phyloP scores from a whole-genome alignment of 805 yeast species.

The Wickerhamomyces strasburgensis region DNA sequence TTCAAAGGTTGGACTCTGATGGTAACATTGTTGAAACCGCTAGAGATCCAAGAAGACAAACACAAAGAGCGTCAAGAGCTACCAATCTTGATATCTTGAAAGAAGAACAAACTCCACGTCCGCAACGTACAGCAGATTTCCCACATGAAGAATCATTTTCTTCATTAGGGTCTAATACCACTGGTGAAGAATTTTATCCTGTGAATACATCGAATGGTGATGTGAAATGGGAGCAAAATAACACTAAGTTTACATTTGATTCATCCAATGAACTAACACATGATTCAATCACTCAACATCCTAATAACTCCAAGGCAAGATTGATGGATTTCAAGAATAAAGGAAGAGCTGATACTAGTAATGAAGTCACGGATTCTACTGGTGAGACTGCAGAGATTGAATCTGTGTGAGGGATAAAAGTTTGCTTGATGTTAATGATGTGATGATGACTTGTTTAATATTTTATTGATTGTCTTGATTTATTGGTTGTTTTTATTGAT shows the following conservation, averaged over 20 bases:
- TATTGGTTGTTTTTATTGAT: no score
- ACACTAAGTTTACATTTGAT: slow-evolving; percentile 27
- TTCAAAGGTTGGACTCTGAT: slow-evolving; percentile 25
- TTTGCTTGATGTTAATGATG: no score
- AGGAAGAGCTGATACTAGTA: slow-evolving; percentile 30
- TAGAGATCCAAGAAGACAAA: slow-evolving; percentile 6
- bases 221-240: slow-evolving; percentile 20
- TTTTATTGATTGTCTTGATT: no score
- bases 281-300: slow-evolving; percentile 22
- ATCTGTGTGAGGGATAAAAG: slow-evolving; percentile 10
- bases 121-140: slow-evolving; percentile 2
- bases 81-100: slow-evolving; percentile 22
- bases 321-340: slow-evolving; percentile 31
- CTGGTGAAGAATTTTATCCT: slow-evolving; percentile 26
- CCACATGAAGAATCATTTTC: slow-evolving; percentile 20
- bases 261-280: slow-evolving; percentile 19
- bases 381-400: slow-evolving; percentile 29
- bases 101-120: slow-evolving; percentile 20
- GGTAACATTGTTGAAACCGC: slow-evolving; percentile 24
- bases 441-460: background rate
- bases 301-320: slow-evolving; percentile 27
- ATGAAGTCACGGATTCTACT: slow-evolving; percentile 23
- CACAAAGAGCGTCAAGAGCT: slow-evolving; percentile 19
- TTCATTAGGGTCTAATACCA: slow-evolving; percentile 15
- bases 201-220: slow-evolving; percentile 15